A percentile compares a stretch with the other conserved stretches of the same genome.
phyloP scores from a whole-genome alignment of 345 rosid species.

The Cochlearia excelsa region DNA sequence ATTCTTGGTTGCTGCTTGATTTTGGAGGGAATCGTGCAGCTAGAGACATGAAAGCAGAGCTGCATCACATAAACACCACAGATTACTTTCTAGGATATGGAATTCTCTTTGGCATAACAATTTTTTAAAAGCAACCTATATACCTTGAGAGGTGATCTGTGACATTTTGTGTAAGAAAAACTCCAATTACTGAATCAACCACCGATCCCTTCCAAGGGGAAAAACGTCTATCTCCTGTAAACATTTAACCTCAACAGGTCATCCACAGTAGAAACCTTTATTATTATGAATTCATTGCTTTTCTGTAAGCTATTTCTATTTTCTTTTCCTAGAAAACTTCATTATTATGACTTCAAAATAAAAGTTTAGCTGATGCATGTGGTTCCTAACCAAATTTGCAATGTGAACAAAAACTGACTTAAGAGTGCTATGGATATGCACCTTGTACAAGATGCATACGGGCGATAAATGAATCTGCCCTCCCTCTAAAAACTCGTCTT shows the following conservation, averaged over 20 bases:
- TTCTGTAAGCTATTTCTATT: slow-evolving; percentile 1
- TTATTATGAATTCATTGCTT: neutral
- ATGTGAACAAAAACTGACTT: slow-evolving; percentile 1
- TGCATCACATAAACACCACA: slow-evolving; percentile 41
- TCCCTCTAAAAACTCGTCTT: slow-evolving; percentile 66
- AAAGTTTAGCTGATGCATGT: slow-evolving; percentile 8
- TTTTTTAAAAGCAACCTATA: slow-evolving; percentile 15
- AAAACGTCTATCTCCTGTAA: slow-evolving; percentile 91
- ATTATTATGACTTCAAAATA: slow-evolving; percentile 9
- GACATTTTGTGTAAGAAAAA: slow-evolving; percentile 93
- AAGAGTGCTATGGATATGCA: slow-evolving; percentile 30
- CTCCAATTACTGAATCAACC: slow-evolving; percentile 96
- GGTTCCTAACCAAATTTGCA: slow-evolving; percentile 14
- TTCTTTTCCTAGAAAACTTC: slow-evolving; percentile 5
- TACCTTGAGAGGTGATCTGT: slow-evolving; percentile 98
- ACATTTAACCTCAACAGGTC: slow-evolving; percentile 12
- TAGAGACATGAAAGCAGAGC: slow-evolving; percentile 93
- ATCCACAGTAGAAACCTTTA: slow-evolving; percentile 3
- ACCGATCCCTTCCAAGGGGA: slow-evolving; percentile 99
- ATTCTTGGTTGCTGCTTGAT: slow-evolving; percentile 35
- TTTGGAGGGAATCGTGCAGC: slow-evolving; percentile 72
- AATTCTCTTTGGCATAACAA: slow-evolving; percentile 11
- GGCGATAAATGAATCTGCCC: slow-evolving; percentile 86
- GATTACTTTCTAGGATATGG: slow-evolving; percentile 19
- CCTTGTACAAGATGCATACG: slow-evolving; percentile 98